These are phyloP conservation scores for Polyplosphaeria fusca DNA, from an alignment of 495 filamentous ascomycete species.

Conservation along the genomic window DNA sequence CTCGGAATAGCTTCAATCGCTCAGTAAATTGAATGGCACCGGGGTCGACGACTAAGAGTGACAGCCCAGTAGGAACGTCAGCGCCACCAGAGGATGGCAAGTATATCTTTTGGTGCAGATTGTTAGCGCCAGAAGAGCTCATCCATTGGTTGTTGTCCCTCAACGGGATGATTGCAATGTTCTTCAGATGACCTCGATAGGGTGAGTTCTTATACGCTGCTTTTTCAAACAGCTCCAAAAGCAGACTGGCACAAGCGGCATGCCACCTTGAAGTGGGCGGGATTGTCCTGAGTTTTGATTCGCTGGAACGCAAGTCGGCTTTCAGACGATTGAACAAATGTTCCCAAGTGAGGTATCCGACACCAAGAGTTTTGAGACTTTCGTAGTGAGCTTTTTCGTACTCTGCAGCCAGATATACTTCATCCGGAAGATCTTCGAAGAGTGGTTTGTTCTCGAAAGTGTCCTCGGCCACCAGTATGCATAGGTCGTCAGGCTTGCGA, in stretches of 20 bases:
- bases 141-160: background rate
- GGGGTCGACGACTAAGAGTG: background rate
- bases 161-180: slow-evolving; percentile 8
- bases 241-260: background rate
- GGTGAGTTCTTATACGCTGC: background rate
- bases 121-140: background rate
- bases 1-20: background rate
- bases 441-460: background rate
- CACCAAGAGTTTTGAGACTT: background rate
- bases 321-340: background rate
- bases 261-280: background rate
- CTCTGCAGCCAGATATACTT: slow-evolving; percentile 9
- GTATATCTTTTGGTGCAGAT: background rate
- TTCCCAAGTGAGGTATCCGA: background rate
- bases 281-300: background rate
- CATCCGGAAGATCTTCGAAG: slow-evolving; percentile 6
- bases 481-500: background rate
- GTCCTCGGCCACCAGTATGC: background rate
- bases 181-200: background rate
- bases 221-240: background rate
- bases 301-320: background rate
- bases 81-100: background rate
- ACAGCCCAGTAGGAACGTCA: background rate
- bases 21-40: background rate
- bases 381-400: background rate